Evolutionary conservation across 2,329 filamentous ascomycete genomes (phyloP).

Genomic region (Harringtonia lauricola): DNA sequence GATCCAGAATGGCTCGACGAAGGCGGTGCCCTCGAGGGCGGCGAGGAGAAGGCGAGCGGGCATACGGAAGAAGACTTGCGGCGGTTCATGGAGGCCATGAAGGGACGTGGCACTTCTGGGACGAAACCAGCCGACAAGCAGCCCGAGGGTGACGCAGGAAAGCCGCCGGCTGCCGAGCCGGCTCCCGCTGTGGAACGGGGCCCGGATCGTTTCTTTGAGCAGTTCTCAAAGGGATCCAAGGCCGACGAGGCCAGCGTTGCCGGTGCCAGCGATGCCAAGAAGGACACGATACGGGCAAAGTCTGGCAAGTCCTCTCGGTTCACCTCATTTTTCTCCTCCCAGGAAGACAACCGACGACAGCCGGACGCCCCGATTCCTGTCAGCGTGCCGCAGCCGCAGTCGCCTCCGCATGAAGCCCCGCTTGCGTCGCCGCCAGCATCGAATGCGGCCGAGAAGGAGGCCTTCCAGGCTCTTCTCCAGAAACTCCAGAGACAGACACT

Average conservation of each 20-base stretch:
- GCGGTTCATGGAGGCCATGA: conserved; percentile 90
- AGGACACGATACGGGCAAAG: conserved; percentile 41
- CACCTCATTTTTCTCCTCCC: conserved; percentile 64
- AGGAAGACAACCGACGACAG: conserved; percentile 39
- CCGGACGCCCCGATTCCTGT: conserved; percentile 32
- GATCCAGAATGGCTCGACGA: conserved; percentile 89
- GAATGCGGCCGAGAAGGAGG: conserved; percentile 65
- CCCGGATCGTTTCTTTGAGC: conserved; percentile 66
- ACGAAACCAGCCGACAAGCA: conserved; percentile 24
- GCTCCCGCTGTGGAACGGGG: conserved; percentile 54
- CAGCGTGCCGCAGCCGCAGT: conserved; percentile 12
- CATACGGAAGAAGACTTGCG: conserved; percentile 88
- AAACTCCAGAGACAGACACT: conserved; percentile 59
- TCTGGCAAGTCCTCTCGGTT: conserved; percentile 69
- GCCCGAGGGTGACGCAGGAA: conserved; percentile 36
- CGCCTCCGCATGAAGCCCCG: conserved; percentile 13
- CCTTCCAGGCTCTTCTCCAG: conserved; percentile 70
- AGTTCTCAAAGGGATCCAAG: conserved; percentile 25
- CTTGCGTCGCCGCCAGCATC: conserved; percentile 9
- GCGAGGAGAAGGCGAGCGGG: conserved; percentile 28
- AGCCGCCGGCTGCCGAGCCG: conserved; percentile 41
- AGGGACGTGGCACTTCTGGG: conserved; percentile 37
- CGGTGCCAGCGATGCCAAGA: conserved; percentile 33
- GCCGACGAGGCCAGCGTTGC: conserved; percentile 16
- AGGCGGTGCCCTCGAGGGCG: background rate